Base-by-base conservation (phyloP, 1,284 basidiomycete species). In the Exobasidium cylindrosporum region DNA sequence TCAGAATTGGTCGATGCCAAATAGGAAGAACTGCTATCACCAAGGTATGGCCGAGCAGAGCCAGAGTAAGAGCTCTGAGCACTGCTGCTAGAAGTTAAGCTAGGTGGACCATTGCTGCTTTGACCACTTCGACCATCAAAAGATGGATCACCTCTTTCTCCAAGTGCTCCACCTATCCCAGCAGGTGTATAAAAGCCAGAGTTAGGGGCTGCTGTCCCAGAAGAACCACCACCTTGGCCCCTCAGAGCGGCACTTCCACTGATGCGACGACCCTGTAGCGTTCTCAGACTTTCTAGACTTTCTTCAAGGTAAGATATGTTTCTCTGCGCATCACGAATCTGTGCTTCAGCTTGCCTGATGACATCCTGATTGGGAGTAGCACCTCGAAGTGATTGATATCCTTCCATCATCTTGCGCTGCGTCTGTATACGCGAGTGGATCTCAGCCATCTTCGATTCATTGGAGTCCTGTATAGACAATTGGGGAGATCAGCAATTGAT, bases 321-420 rank as follows among this genome's bases (percentile, higher is more conserved):
- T 59, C 87, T 87, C 80, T 92, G 89, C 5, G 90, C 88, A 80
- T 95, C 91, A 70, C 89, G 87, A 81, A 94, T 91, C 84, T 92
- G 89, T 63, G 87, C 86, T 73, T 95, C 91, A 10, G 75, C 74
- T 53, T 74, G 70, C 6, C 89, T 85, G 60, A 92, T 83, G 59
- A 94, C 92, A 82, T 94, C 91, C 68, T 87, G 89, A 78, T 95
- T 95, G 55, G 83, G 86, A 40, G 92, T 93, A 3, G 91, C 92
- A 78, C 87, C 86, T 55, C 88, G 86, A 64, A 95, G 84, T 67
- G 87, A 85, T 78, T 89, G 87, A 55, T 88, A 88, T 23, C 89
- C 92, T 82, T 94, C 90, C 72, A 95, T 86, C 80, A 94, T 88
- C 84, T 92, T 92, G 82, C 89, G 89, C 83, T 95, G 91, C 55